phyloP scores from a whole-genome alignment of 495 filamentous ascomycete species.

The Poronia punctata region DNA sequence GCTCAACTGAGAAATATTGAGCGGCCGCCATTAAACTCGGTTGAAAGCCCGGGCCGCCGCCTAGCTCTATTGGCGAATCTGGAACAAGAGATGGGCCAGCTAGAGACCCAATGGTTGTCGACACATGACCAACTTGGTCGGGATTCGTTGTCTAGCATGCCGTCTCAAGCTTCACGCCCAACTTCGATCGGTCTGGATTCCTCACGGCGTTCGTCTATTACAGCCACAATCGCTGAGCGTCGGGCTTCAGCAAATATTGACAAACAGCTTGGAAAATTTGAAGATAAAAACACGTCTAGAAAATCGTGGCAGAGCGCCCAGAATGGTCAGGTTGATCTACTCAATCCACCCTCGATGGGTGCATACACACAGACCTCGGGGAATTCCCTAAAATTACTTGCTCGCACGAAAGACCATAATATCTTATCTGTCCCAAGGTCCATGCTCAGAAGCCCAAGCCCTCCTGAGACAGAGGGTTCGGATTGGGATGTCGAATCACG shows the following conservation, averaged over 20 bases:
- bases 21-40: conserved; percentile 20
- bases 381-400: conserved; percentile 30
- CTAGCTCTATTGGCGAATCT: conserved; percentile 43
- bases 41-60: conserved; percentile 27
- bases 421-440: conserved; percentile 32
- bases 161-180: conserved; percentile 18
- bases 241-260: conserved; percentile 28
- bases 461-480: conserved; percentile 38
- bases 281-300: conserved; percentile 16
- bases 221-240: conserved; percentile 19
- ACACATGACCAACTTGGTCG: conserved; percentile 39
- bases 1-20: conserved; percentile 42
- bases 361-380: conserved; percentile 40
- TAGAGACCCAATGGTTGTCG: conserved; percentile 45
- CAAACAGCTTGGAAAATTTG: conserved; percentile 20
- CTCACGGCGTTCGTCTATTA: conserved; percentile 20
- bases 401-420: conserved; percentile 28
- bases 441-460: conserved; percentile 44
- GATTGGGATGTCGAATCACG: not conserved
- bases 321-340: conserved; percentile 22
- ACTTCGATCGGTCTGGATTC: conserved; percentile 16
- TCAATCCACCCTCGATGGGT: conserved; percentile 31
- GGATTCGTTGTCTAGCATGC: conserved; percentile 41
- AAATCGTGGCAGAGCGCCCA: conserved; percentile 19
- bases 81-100: conserved; percentile 46